Base-by-base conservation (phyloP, 345 rosid genomes). In the Kernera saxatilis region DNA sequence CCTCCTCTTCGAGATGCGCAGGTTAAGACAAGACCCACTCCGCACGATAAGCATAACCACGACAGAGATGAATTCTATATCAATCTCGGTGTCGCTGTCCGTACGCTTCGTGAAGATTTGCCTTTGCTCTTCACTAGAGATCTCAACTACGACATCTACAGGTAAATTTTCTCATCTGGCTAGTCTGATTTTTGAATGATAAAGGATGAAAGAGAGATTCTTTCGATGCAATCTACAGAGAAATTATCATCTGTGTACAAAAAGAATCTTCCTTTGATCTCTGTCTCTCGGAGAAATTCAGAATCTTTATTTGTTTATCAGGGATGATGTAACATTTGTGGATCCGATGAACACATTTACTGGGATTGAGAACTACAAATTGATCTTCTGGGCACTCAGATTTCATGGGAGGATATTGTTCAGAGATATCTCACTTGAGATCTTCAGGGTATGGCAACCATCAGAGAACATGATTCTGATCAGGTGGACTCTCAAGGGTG, bases 71-170 rank as follows among this genome's bases (percentile, higher is more conserved):
- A 90, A n/a, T 93, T 88, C 75, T 90, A 73, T 64, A 83, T 93
- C 81, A 90, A 90, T 56, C 84, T 93, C 26, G 98, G 98, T 49
- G 76, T 90, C 9, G 96, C 97, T 74, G 97, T 93, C 15, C 82
- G 97, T 75, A 90, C 98, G 0, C 96, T 93, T 43, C 92, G 97
- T 1, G 98, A 93, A 71, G 98, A 93, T 77, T 70, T 87, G 89
- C 96, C 98, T 43, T 35, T 81, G 54, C 69, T 93, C 62, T 93
- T 93, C 77, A 57, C 82, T 12, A 84, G 67, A 63, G 98, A 93
- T 80, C 92, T 90, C 55, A 88, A 87, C 78, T 90, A 93, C 75
- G 98, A 87, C 59, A 88, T 93, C 48, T 93, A 93, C 80, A 87
- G 98, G 98, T 93, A 30, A 58, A 39, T 58, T 77, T 62, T 25